phyloP scores from a whole-genome alignment of 148 eudicot species.

The Rhododendron molle region DNA sequence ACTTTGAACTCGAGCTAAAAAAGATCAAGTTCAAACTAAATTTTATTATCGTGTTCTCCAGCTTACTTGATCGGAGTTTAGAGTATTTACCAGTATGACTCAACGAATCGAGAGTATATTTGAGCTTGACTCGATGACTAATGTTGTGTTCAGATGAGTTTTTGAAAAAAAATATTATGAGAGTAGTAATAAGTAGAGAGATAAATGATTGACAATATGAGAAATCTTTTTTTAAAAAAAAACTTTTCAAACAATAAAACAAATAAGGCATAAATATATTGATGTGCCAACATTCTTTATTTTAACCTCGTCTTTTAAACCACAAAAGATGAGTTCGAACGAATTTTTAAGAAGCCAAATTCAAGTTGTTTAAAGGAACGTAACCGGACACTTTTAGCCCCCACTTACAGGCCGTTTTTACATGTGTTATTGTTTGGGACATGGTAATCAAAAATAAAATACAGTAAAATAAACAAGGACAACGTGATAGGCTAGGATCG shows the following conservation, averaged over 20 bases:
- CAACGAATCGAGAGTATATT: not conserved
- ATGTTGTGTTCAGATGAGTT: too few species aligned
- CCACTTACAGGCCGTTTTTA: not conserved
- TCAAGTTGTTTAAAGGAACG: not conserved
- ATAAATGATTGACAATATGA: too few species aligned
- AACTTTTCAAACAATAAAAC: too few species aligned
- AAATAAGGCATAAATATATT: too few species aligned
- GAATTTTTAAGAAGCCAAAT: not conserved
- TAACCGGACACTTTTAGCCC: not conserved
- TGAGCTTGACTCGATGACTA: not conserved
- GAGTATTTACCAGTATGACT: not conserved
- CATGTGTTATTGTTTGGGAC: not conserved
- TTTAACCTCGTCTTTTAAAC: not conserved
- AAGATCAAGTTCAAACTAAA: too few species aligned
- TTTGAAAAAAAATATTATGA: too few species aligned
- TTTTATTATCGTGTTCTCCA: not conserved
- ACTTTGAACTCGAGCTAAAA: too few species aligned
- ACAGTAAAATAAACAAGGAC: fast-evolving
- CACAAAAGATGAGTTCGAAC: not conserved
- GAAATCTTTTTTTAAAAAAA: too few species aligned
- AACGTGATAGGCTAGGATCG: too few species aligned
- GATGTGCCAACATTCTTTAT: not conserved
- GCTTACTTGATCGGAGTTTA: not conserved
- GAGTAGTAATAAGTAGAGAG: too few species aligned
- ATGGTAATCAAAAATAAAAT: too few species aligned